These are phyloP conservation scores for Globisporangium yorkense DNA, from an alignment of 352 stramenopile genomes.

Conservation along the genomic window DNA sequence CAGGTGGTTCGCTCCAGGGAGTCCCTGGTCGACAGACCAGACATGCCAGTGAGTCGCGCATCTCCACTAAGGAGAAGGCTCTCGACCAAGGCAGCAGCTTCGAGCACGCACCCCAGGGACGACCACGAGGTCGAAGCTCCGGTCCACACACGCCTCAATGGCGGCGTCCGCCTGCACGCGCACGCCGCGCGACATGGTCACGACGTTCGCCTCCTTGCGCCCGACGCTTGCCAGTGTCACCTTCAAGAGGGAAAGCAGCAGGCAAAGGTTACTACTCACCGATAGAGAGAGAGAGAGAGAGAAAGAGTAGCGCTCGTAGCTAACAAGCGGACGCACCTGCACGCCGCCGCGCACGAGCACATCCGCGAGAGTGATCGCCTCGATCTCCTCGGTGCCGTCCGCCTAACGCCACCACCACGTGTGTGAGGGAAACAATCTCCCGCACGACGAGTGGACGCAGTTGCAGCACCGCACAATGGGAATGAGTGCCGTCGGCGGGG, in stretches of 20 bases:
- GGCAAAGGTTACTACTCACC: background rate
- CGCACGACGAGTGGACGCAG: background rate
- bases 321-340: slow-evolving; percentile 13
- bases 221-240: slow-evolving; percentile 66
- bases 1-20: slow-evolving; percentile 61
- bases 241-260: background rate
- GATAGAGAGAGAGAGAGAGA: background rate
- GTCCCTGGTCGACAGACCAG: slow-evolving; percentile 26
- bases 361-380: slow-evolving; percentile 67
- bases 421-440: no score
- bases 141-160: slow-evolving; percentile 54
- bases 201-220: slow-evolving; percentile 48
- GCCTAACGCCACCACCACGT: slow-evolving; percentile 22
- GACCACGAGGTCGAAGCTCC: slow-evolving; percentile 61
- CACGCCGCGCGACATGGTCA: slow-evolving; percentile 70
- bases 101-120: slow-evolving; percentile 39
- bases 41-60: slow-evolving; percentile 1
- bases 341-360: slow-evolving; percentile 68
- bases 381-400: slow-evolving; percentile 81
- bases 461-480: slow-evolving; percentile 17
- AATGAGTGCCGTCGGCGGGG: slow-evolving; percentile 20
- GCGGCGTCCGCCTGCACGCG: slow-evolving; percentile 60
- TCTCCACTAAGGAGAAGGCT: background rate
- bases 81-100: background rate
- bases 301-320: no score